phyloP scores from a whole-genome alignment of 805 yeast genomes.

The Brettanomyces nanus region DNA sequence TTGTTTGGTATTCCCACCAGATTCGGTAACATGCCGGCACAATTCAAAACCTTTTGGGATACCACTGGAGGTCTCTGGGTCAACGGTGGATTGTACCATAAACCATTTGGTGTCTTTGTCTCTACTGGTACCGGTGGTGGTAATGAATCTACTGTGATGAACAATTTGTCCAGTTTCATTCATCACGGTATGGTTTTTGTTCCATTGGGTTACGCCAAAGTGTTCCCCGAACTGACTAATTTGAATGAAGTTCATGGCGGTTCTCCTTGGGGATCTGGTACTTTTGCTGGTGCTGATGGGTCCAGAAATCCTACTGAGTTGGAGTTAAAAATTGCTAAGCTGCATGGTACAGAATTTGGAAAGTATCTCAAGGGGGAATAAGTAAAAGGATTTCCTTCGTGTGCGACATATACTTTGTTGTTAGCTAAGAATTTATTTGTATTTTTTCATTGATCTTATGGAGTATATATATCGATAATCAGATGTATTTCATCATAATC shows the following conservation, averaged over 20 bases:
- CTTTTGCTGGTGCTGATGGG: conserved; percentile 70
- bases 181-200: conserved; percentile 75
- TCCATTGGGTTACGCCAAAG: conserved; percentile 65
- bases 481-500: no score
- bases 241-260: conserved; percentile 71
- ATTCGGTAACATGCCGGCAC: conserved; percentile 69
- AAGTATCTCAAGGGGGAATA: conserved; percentile 26
- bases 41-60: conserved; percentile 71
- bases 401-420: no score
- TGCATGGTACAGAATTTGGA: conserved; percentile 64
- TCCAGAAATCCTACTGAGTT: conserved; percentile 56
- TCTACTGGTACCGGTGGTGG: conserved; percentile 73
- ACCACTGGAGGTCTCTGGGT: conserved; percentile 73
- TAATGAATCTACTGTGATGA: conserved; percentile 61
- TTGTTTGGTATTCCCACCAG: conserved; percentile 77
- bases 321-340: conserved; percentile 55
- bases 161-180: conserved; percentile 47
- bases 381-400: no score
- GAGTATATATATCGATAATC: no score
- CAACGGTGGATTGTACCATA: conserved; percentile 58
- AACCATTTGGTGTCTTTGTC: conserved; percentile 65
- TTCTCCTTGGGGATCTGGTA: conserved; percentile 84
- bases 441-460: no score
- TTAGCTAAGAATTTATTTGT: background rate
- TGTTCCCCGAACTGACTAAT: conserved; percentile 47